Percentiles rank a stretch among this genome's conserved stretches.
Evolutionary conservation across 192 early-diverging fungal species (phyloP).

Genomic region (Hyaloraphidium curvatum): DNA sequence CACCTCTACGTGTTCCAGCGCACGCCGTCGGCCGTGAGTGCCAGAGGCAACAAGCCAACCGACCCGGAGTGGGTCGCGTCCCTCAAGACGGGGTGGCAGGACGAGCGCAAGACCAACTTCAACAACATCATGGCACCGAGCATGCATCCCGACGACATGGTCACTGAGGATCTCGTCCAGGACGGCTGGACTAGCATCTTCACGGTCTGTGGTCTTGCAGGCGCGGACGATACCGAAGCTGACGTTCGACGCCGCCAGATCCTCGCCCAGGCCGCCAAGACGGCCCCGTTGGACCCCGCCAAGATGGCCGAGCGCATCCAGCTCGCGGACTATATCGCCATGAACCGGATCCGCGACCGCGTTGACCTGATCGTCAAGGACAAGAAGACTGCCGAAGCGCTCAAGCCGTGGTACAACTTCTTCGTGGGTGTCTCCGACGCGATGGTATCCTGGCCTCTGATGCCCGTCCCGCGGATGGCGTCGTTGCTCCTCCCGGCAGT

Average conservation of each 20-base stretch:
- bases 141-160: background rate
- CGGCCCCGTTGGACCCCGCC: background rate
- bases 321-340: background rate
- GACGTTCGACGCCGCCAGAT: too few species aligned
- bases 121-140: background rate
- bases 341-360: background rate
- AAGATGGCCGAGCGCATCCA: background rate
- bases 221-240: too few species aligned
- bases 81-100: background rate
- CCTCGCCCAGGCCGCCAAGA: background rate
- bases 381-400: background rate
- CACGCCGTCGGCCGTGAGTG: background rate
- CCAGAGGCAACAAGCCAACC: background rate
- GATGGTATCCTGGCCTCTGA: background rate
- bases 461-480: background rate
- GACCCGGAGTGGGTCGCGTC: background rate
- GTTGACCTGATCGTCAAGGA: constrained; percentile 3
- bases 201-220: too few species aligned
- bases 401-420: constrained; percentile 1
- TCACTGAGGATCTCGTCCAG: background rate
- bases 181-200: constrained; percentile 2
- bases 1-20: constrained; percentile 4
- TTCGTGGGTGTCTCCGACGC: too few species aligned
- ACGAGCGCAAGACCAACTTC: constrained; percentile 3
- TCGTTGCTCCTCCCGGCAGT: background rate